phyloP scores from a whole-genome alignment of 495 filamentous ascomycete species.

The Xylaria grammica region DNA sequence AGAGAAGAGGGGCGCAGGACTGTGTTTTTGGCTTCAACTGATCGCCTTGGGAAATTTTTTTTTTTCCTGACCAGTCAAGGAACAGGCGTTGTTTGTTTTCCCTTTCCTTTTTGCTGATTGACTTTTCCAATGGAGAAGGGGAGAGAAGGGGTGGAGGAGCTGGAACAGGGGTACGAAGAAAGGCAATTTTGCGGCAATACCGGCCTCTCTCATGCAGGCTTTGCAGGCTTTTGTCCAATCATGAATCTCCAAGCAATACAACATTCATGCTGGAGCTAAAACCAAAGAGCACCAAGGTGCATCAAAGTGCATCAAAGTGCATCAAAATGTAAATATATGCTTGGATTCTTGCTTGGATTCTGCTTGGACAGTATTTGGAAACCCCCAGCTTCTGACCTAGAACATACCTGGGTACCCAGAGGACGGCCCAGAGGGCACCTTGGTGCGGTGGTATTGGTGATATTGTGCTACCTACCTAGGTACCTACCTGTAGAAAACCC shows the following conservation, averaged over 20 bases:
- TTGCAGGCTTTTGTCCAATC: conserved; percentile 18
- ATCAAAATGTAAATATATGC: conserved; percentile 11
- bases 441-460: not conserved
- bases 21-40: too few species aligned
- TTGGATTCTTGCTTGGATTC: conserved; percentile 16
- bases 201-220: conserved; percentile 35
- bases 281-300: not conserved
- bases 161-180: conserved; percentile 29
- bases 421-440: too few species aligned
- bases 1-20: not conserved
- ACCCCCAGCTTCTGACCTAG: too few species aligned
- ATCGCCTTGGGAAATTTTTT: too few species aligned
- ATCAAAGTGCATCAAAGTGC: conserved; percentile 2
- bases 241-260: not conserved
- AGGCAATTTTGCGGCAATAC: conserved; percentile 44
- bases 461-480: too few species aligned
- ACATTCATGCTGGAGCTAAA: not conserved
- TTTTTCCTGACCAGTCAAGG: too few species aligned
- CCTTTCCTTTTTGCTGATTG: not conserved
- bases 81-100: not conserved
- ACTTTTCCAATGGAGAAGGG: not conserved
- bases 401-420: too few species aligned
- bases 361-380: too few species aligned
- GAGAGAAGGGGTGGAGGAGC: conserved; percentile 7
- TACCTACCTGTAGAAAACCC: not conserved